Conservation (phyloP, 805 yeast genomes). For the Dipodascus geniculatus region DNA sequence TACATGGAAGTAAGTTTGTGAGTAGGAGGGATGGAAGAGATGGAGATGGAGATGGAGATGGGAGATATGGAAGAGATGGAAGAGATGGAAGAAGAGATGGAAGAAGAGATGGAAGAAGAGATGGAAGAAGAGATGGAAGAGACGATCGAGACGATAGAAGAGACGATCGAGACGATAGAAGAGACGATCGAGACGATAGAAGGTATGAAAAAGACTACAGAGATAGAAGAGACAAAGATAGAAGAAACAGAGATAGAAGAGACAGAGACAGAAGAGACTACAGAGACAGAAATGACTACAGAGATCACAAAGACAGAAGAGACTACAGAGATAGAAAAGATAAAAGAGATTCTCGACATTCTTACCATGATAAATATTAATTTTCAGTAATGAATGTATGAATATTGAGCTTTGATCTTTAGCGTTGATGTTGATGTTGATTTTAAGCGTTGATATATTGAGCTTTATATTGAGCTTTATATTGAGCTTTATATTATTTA, state of each 20-base stretch:
- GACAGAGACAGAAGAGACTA: background rate
- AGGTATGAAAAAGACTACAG: background rate
- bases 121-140: background rate
- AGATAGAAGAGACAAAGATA: background rate
- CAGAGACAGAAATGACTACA: background rate
- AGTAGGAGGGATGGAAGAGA: constrained; percentile 1
- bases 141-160: background rate
- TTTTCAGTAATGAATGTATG: constrained; percentile 1
- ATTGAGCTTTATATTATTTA: too few species aligned
- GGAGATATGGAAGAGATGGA: background rate
- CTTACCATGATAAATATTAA: background rate
- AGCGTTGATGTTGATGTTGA: background rate
- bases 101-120: background rate
- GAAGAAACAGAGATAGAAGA: background rate
- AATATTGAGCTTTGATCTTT: background rate
- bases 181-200: background rate
- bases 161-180: background rate
- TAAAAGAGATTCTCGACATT: constrained; percentile 3
- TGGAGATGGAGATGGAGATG: background rate
- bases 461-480: constrained; percentile 3
- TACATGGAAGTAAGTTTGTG: background rate
- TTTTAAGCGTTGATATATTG: constrained; percentile 1
- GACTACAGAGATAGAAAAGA: background rate
- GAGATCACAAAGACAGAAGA: constrained; percentile 2
- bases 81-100: constrained; percentile 1